Conservation (phyloP, 78 protist species). For the Speleostelium caveatum region DNA sequence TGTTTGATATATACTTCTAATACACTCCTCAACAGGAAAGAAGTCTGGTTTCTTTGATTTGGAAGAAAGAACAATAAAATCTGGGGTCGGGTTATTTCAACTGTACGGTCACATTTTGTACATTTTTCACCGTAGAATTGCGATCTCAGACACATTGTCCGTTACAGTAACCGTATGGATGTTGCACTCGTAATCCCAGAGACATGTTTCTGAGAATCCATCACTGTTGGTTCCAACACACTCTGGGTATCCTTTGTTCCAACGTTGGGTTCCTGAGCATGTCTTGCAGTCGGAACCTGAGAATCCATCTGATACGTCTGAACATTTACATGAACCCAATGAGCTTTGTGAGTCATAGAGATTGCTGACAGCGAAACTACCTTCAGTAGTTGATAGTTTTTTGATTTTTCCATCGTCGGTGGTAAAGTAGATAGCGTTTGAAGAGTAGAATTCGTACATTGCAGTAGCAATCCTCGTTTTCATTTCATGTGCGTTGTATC, state of each 20-base stretch:
- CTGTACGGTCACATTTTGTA: not conserved
- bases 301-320: too few species aligned
- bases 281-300: not conserved
- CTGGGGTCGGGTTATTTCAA: too few species aligned
- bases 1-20: too few species aligned
- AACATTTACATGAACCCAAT: not conserved
- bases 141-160: conserved; percentile 4
- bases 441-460: too few species aligned
- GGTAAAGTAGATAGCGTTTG: not conserved
- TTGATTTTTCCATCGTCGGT: not conserved
- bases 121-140: conserved; percentile 8
- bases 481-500: too few species aligned
- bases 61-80: too few species aligned
- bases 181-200: not conserved
- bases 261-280: not conserved
- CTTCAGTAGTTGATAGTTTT: not conserved
- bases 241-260: not conserved
- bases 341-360: too few species aligned
- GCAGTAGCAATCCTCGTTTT: too few species aligned
- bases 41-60: too few species aligned
- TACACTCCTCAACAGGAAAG: too few species aligned
- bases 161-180: not conserved
- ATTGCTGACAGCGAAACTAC: too few species aligned
- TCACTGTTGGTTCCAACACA: not conserved
- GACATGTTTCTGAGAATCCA: not conserved